Conservation (phyloP, 1,139 yeast genomes). For the Pneumocystis sp. region DNA sequence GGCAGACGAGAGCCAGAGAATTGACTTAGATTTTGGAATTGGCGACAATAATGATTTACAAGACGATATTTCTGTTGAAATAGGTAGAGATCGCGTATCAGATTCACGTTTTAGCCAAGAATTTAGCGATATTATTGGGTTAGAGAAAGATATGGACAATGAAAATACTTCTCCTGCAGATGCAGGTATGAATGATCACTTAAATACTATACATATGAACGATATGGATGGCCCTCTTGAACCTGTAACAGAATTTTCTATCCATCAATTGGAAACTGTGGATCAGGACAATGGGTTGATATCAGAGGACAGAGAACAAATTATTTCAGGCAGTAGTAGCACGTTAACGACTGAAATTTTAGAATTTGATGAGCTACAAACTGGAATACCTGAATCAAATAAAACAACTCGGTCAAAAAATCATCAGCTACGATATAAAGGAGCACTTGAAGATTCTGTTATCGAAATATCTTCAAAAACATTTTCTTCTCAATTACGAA, state of each 20-base stretch:
- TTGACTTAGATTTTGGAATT: slow-evolving; percentile 10
- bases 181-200: background rate
- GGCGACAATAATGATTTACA: slow-evolving; percentile 14
- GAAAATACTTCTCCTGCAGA: slow-evolving; percentile 2
- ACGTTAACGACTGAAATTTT: background rate
- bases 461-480: slow-evolving; percentile 4
- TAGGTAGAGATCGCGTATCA: slow-evolving; percentile 32
- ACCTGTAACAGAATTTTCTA: background rate
- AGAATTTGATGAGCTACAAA: background rate
- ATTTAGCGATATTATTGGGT: slow-evolving; percentile 13
- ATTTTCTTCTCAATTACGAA: slow-evolving; percentile 4
- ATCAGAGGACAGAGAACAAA: slow-evolving; percentile 3
- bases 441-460: slow-evolving; percentile 4
- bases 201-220: background rate
- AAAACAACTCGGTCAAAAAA: background rate
- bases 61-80: slow-evolving; percentile 41
- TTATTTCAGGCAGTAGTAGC: slow-evolving; percentile 2
- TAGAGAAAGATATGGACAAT: slow-evolving; percentile 13
- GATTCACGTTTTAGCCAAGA: slow-evolving; percentile 17
- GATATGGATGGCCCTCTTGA: background rate
- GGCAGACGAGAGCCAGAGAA: slow-evolving; percentile 14
- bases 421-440: background rate
- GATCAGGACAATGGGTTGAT: background rate
- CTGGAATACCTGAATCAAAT: background rate
- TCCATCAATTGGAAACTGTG: background rate